phyloP scores from a whole-genome alignment of 2,329 filamentous ascomycete species.

The Aspergillus glaucus region DNA sequence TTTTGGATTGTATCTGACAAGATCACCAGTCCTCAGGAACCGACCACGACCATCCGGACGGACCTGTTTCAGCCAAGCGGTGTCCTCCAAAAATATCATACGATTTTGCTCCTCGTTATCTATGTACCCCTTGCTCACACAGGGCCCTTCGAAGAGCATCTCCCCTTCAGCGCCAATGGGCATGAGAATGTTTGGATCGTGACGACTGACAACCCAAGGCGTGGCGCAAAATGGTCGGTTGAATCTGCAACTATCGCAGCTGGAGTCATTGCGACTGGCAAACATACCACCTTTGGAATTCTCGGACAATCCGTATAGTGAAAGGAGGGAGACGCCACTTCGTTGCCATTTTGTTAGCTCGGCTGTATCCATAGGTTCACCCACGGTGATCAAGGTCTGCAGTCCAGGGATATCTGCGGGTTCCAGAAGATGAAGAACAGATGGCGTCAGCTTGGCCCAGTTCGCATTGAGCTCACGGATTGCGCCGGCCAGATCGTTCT shows the following conservation, averaged over 20 bases:
- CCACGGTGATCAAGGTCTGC: slow-evolving; percentile 31
- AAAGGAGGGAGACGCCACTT: no score
- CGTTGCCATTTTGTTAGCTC: no score
- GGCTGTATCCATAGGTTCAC: slow-evolving; percentile 18
- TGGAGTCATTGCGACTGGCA: no score
- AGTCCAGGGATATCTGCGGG: slow-evolving; percentile 24
- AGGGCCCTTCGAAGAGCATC: neutral
- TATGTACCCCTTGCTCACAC: neutral
- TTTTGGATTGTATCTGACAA: neutral
- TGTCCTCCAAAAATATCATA: neutral
- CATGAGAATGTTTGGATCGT: neutral
- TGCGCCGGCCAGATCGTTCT: slow-evolving; percentile 28
- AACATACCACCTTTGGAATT: no score
- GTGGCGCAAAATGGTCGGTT: neutral
- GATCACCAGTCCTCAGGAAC: neutral
- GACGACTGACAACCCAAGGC: neutral
- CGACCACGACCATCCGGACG: neutral
- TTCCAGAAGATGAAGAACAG: slow-evolving; percentile 37
- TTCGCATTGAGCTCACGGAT: slow-evolving; percentile 23
- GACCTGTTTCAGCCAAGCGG: neutral
- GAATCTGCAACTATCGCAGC: no score
- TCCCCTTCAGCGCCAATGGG: neutral
- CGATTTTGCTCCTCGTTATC: neutral
- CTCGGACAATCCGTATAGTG: no score
- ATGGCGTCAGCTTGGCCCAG: slow-evolving; percentile 51